phyloP scores from a whole-genome alignment of 495 filamentous ascomycete species.

The Glarea lozoyensis region DNA sequence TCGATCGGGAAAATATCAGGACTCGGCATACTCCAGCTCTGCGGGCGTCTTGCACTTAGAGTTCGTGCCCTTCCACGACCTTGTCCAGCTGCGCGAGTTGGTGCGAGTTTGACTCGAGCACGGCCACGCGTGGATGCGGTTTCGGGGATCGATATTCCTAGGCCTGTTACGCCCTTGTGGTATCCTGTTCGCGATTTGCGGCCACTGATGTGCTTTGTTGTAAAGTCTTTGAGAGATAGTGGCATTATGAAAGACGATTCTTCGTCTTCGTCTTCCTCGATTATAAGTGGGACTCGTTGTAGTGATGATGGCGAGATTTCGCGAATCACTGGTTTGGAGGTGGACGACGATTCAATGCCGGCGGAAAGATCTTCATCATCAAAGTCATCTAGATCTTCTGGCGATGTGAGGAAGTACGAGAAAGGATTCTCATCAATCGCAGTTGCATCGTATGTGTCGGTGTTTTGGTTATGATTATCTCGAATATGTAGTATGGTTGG shows the following conservation, averaged over 20 bases:
- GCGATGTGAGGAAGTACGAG: constrained; percentile 21
- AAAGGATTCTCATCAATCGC: constrained; percentile 21
- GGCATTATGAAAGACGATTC: constrained; percentile 17
- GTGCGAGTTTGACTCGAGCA: constrained; percentile 8
- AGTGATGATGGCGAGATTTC: constrained; percentile 18
- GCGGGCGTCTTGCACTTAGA: constrained; percentile 10
- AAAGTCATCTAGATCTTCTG: constrained; percentile 11
- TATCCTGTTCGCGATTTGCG: constrained; percentile 8
- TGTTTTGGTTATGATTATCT: constrained; percentile 3
- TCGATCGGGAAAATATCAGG: constrained; percentile 17
- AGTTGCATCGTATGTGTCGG: background rate
- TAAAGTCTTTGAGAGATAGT: constrained; percentile 16
- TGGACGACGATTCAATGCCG: constrained; percentile 19
- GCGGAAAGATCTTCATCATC: constrained; percentile 19
- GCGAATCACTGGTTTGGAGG: constrained; percentile 9
- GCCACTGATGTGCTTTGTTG: constrained; percentile 2
- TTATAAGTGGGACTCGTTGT: constrained; percentile 6
- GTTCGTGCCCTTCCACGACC: constrained; percentile 15
- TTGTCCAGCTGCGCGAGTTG: background rate
- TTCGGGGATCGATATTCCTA: constrained; percentile 15
- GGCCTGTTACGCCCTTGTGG: constrained; percentile 4
- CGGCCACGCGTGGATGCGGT: constrained; percentile 6
- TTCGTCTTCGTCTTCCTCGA: constrained; percentile 9
- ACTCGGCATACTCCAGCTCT: constrained; percentile 19
- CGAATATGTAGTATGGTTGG: constrained; percentile 17